A percentile compares a stretch with the other conserved stretches of the same genome.
phyloP scores from a whole-genome alignment of 2,329 filamentous ascomycete species.

The Aspergillus melleus region DNA sequence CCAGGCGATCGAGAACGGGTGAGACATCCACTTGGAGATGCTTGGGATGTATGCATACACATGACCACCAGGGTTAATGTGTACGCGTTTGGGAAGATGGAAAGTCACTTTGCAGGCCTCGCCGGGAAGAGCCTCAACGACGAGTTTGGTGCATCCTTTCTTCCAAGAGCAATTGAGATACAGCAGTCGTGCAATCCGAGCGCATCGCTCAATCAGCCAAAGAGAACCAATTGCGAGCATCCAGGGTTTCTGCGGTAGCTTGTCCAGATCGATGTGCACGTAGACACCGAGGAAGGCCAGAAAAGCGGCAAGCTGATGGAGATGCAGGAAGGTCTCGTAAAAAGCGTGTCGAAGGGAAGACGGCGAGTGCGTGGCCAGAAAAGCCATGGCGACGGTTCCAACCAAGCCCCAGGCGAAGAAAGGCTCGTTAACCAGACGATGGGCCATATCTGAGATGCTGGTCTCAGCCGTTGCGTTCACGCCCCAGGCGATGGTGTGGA shows the following conservation, averaged over 20 bases:
- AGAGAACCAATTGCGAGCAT: conserved; percentile 36
- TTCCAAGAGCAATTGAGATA: conserved; percentile 56
- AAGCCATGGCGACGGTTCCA: conserved; percentile 41
- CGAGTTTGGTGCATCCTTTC: conserved; percentile 51
- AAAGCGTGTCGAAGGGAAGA: conserved; percentile 48
- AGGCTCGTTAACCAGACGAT: conserved; percentile 34
- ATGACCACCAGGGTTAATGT: conserved; percentile 57
- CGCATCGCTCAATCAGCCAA: conserved; percentile 46
- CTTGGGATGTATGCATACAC: conserved; percentile 61
- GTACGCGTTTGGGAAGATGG: conserved; percentile 56
- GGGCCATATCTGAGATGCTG: conserved; percentile 33
- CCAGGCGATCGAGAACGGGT: conserved; percentile 52
- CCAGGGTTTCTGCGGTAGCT: conserved; percentile 44
- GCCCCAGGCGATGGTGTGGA: conserved; percentile 75
- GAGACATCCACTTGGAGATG: conserved; percentile 49
- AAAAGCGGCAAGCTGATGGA: conserved; percentile 48
- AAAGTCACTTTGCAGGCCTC: conserved; percentile 63
- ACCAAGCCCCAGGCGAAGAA: conserved; percentile 50
- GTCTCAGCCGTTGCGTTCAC: conserved; percentile 60
- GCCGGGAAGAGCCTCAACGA: conserved; percentile 59
- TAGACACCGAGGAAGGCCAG: conserved; percentile 47
- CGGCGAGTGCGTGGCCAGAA: conserved; percentile 45
- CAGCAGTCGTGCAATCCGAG: conserved; percentile 50
- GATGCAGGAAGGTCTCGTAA: conserved; percentile 49
- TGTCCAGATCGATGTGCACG: conserved; percentile 44